Percentiles rank a stretch among this genome's conserved stretches.
phyloP scores from a whole-genome alignment of 1,284 basidiomycete species.

The Takashimella koratensis region DNA sequence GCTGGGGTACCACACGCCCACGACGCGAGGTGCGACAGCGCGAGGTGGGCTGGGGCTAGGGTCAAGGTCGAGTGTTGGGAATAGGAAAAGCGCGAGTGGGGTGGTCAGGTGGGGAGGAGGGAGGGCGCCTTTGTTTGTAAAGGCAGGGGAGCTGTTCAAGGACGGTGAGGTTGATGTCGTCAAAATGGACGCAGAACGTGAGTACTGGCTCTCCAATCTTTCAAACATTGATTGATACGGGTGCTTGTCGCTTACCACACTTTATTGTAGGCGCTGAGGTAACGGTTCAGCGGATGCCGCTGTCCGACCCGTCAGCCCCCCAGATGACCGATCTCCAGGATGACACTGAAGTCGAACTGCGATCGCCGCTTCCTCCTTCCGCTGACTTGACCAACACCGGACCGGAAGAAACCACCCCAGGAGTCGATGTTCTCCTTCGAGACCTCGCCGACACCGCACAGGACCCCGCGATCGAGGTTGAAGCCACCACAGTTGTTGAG shows the following conservation, averaged over 20 bases:
- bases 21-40: no score
- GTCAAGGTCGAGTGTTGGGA: conserved; percentile 4
- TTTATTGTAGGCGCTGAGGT: not conserved
- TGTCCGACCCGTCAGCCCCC: conserved; percentile 35
- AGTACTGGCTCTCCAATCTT: no score
- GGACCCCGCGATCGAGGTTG: not conserved
- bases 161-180: conserved; percentile 44
- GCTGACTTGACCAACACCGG: not conserved
- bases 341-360: conserved; percentile 30
- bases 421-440: not conserved
- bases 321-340: conserved; percentile 32
- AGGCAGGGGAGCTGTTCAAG: conserved; percentile 48
- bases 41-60: not conserved
- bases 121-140: conserved; percentile 45
- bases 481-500: conserved; percentile 1
- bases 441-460: conserved; percentile 1
- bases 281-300: conserved; percentile 1
- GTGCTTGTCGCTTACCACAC: not conserved
- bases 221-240: conserved; percentile 4
- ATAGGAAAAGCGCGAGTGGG: conserved; percentile 8
- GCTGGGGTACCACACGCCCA: conserved; percentile 28
- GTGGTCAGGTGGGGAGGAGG: conserved; percentile 37
- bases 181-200: conserved; percentile 27
- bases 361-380: not conserved
- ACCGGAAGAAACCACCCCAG: not conserved